Conservation (phyloP, 2,329 filamentous ascomycete species). For the Paramyrothecium roridum region DNA sequence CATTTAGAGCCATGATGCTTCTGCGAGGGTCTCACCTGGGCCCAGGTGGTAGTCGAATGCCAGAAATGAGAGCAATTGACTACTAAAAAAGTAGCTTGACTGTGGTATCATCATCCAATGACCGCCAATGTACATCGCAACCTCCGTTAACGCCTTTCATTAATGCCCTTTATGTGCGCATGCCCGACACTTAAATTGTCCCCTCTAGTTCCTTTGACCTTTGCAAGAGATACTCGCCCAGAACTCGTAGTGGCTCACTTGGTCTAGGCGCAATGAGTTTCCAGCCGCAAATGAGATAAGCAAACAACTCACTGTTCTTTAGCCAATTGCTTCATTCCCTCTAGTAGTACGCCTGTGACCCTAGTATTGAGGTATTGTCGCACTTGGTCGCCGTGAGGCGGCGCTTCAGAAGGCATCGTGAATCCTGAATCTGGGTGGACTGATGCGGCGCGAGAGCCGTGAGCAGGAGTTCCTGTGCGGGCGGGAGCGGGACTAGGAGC, state of each 20-base stretch:
- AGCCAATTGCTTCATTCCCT: slow-evolving; percentile 72
- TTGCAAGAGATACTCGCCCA: slow-evolving; percentile 70
- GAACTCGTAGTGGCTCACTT: slow-evolving; percentile 62
- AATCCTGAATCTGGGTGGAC: slow-evolving; percentile 51
- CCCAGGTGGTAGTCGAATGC: slow-evolving; percentile 25
- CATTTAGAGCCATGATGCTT: slow-evolving; percentile 43
- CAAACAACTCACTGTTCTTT: slow-evolving; percentile 63
- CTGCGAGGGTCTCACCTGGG: slow-evolving; percentile 30
- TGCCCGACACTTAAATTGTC: slow-evolving; percentile 11
- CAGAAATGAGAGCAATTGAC: slow-evolving; percentile 32
- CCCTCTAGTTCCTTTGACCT: slow-evolving; percentile 63
- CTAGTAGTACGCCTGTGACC: slow-evolving; percentile 64
- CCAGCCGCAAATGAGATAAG: not conserved
- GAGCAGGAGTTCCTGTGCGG: slow-evolving; percentile 47
- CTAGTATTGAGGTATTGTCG: slow-evolving; percentile 70
- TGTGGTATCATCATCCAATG: slow-evolving; percentile 16
- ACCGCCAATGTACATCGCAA: slow-evolving; percentile 12
- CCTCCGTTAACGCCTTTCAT: slow-evolving; percentile 18
- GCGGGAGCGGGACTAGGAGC: slow-evolving; percentile 39
- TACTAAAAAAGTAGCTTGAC: slow-evolving; percentile 23
- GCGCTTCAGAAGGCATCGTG: slow-evolving; percentile 57
- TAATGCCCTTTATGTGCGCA: slow-evolving; percentile 8
- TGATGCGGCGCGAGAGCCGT: slow-evolving; percentile 53
- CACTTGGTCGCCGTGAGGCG: slow-evolving; percentile 64
- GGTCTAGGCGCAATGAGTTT: slow-evolving; percentile 41